Evolutionary conservation across 1,284 basidiomycete species (phyloP).

Genomic region (Trametes hirsuta): DNA sequence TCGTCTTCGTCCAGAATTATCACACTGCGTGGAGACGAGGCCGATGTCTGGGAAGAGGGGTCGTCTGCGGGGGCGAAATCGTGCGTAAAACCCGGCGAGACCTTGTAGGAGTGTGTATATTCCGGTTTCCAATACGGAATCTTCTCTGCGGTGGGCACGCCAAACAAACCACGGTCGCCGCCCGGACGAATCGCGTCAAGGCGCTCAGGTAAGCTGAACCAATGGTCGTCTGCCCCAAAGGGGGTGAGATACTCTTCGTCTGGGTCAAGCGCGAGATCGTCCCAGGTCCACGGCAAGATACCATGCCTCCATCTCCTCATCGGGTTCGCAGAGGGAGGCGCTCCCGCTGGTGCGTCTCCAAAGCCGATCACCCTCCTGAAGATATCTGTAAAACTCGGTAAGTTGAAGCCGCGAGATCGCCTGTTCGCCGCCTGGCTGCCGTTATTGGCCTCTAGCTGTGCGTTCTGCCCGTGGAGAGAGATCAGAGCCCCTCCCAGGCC

Average conservation of each 20-base stretch:
- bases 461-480: slow-evolving; percentile 40
- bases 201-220: slow-evolving; percentile 3
- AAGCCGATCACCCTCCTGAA: slow-evolving; percentile 10
- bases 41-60: slow-evolving; percentile 28
- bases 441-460: slow-evolving; percentile 24
- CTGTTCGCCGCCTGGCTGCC: slow-evolving; percentile 12
- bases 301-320: slow-evolving; percentile 1
- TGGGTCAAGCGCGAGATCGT: background rate
- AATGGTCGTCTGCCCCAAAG: slow-evolving; percentile 3
- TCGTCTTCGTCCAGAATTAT: slow-evolving; percentile 36
- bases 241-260: slow-evolving; percentile 3
- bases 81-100: slow-evolving; percentile 62
- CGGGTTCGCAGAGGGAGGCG: background rate
- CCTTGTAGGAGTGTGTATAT: slow-evolving; percentile 64
- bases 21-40: slow-evolving; percentile 34
- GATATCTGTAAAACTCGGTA: slow-evolving; percentile 19
- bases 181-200: background rate
- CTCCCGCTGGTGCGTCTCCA: background rate
- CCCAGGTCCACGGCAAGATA: slow-evolving; percentile 8
- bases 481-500: slow-evolving; percentile 73
- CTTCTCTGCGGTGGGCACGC: background rate
- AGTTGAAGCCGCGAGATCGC: slow-evolving; percentile 5
- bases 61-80: slow-evolving; percentile 52
- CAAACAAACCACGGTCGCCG: background rate
- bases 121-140: slow-evolving; percentile 47